Evolutionary conservation across 257 asterid genomes (phyloP).

Genomic region (Coffea canephora): DNA sequence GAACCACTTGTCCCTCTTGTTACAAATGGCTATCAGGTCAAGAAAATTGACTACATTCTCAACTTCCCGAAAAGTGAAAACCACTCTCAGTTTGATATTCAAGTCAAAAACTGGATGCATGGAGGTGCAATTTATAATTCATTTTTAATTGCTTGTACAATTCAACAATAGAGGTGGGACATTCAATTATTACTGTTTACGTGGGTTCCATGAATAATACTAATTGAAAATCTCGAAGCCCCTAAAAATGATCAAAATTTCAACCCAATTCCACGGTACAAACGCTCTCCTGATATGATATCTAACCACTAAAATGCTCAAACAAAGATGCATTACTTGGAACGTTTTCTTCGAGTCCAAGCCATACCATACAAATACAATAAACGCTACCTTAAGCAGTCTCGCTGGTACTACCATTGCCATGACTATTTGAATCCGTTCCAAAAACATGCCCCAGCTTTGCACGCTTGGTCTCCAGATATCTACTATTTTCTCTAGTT

Average conservation of each 20-base stretch:
- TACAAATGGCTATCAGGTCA: background rate
- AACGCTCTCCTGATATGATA: background rate
- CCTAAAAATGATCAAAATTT: background rate
- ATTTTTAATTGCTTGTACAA: too few species aligned
- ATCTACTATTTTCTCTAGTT: conserved; percentile 22
- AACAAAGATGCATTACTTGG: background rate
- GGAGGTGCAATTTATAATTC: too few species aligned
- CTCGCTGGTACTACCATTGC: background rate
- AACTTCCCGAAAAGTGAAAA: background rate
- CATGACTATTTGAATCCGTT: conserved; percentile 1
- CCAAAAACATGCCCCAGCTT: conserved; percentile 25
- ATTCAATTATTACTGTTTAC: too few species aligned
- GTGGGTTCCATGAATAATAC: too few species aligned
- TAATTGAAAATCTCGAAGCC: background rate
- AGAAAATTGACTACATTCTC: background rate
- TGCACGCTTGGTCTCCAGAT: conserved; percentile 24
- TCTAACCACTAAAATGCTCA: background rate
- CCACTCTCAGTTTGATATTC: background rate
- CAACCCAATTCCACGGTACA: background rate
- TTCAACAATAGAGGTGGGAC: too few species aligned
- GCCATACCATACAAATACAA: background rate
- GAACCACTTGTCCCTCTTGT: background rate
- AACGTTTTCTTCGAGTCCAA: background rate
- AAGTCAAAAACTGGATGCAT: background rate
- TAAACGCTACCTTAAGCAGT: background rate